Base-by-base conservation (phyloP, 2,329 filamentous ascomycete genomes). In the Nothophoma quercina region DNA sequence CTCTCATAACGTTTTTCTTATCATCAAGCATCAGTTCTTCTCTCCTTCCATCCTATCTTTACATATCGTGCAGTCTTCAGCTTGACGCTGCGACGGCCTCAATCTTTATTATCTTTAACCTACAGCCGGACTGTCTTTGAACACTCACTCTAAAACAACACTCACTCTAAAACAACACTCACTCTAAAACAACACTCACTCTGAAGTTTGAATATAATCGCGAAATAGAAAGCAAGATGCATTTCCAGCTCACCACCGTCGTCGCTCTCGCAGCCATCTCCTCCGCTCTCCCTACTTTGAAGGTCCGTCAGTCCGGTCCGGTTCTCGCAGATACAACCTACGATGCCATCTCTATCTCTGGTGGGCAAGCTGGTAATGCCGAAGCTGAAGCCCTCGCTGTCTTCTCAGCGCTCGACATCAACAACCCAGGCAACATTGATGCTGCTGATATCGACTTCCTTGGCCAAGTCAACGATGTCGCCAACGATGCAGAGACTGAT, bases 401-500 rank as follows among this genome's bases (percentile, higher is more conserved):
- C 57, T 85, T 85, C 63, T 81, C 82, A 0, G 81, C 82, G 69
- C 71, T 77, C 38, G 75, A 83, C 60, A 65, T 73, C 22, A 67
- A 63, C 45, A 69, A 84, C 63, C 77, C 81, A 1, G 77, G 75
- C 36, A 74, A 68, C 18, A 79, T 85, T 35, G 77, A 79, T 39
- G 65, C 70, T 9, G 66, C 71, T 8, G 83, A 85, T 59, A 68
- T 83, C 4, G 73, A 75, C 26, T 83, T 83, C 65, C 75, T 85
- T 60, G 75, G 79, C 49, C 74, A 75, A 0, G 83, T 82, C 15
- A 82, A 84, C 59, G 74, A 76, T 58, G 78, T 79, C 0, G 82
- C 82, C 47, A 83, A 85, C 66, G 66, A 73, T 19, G 83, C 83
- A n/a, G 83, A 85, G 71, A 77, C 71, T 1, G 72, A 77, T 7